Base-by-base conservation (phyloP, 164 flowering plant genomes). In the Nymphaea colorata region DNA sequence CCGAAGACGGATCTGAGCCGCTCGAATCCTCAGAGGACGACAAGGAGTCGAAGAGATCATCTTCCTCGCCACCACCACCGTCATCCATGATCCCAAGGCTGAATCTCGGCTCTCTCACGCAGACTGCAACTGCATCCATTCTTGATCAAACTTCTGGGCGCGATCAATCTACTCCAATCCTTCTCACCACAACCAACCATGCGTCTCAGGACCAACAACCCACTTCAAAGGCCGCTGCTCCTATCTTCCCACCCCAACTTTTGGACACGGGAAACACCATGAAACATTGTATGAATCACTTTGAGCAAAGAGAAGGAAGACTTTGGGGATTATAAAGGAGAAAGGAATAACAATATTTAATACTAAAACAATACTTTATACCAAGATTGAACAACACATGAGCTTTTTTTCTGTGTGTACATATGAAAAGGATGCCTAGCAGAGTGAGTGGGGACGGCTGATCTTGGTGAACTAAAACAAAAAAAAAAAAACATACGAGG, bases 1-100 rank as follows among this genome's bases (percentile, higher is more conserved):
- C 76, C 41, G 82, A 77, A 51, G 76, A 68, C 11, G 68, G 72
- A 41, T 6, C 63, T 5, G 88, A 79, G 66, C 59, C 68, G 6
- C 15, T 53, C 43, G 85, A 82, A 63, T 71, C 76, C 18, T 69
- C 79, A 0, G 59, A 74, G 16, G 80, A 82, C 42, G 81, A 43
- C 17, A 79, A 69, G 3, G 72, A 68, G 16, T 72, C 80, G 68
- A 41, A 53, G 36, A 45, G 66, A 45, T 72, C 75, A 45, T 75
- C 79, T 51, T 68, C 80, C 59, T 42, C 79, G 59, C 76, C 82
- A 25, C 5, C 76, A 75, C 72, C 63, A 5, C 1, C 57, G 59
- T 65, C 69, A 70, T 67, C 81, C 76, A 75, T 18, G 45, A 60
- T 57, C 44, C 68, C 65, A 36, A 47, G 70, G 2, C 43, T 55